Conservation (phyloP, 257 asterid genomes). For the Ligustrum vulgare region DNA sequence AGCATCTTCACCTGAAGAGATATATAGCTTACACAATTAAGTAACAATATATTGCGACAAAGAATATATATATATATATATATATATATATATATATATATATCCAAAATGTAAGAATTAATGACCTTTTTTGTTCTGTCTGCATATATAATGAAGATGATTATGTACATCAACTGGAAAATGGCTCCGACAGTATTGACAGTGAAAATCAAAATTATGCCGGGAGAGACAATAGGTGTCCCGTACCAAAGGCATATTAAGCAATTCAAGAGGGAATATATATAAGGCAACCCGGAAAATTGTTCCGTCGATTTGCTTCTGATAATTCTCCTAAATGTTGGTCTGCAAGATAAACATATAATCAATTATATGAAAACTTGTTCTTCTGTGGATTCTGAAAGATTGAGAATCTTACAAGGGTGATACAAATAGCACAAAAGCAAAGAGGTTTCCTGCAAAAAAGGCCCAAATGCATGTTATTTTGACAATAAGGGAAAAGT, state of each 20-base stretch:
- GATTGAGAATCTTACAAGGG: slow-evolving; percentile 65
- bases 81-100: background rate
- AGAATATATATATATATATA: background rate
- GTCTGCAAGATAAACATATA: slow-evolving; percentile 43
- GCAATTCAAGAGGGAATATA: slow-evolving; percentile 79
- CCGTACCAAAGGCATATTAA: slow-evolving; percentile 91
- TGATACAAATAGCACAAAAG: slow-evolving; percentile 73
- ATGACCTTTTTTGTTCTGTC: slow-evolving; percentile 54
- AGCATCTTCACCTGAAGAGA: slow-evolving; percentile 51
- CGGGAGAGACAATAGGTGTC: slow-evolving; percentile 64
- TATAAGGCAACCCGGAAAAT: slow-evolving; percentile 81
- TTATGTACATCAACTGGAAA: slow-evolving; percentile 62
- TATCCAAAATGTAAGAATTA: background rate
- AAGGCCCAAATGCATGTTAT: background rate
- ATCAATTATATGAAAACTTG: background rate
- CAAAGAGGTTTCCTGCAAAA: slow-evolving; percentile 74
- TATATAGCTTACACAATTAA: background rate
- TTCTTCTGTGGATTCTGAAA: background rate
- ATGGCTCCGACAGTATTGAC: slow-evolving; percentile 77
- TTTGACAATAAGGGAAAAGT: background rate
- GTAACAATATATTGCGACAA: background rate
- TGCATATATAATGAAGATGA: slow-evolving; percentile 55
- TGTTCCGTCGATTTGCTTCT: slow-evolving; percentile 74
- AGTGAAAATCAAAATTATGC: slow-evolving; percentile 60
- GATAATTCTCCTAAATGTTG: slow-evolving; percentile 71